Evolutionary conservation across 257 asterid species (phyloP).

Genomic region (Fraxinus americana): DNA sequence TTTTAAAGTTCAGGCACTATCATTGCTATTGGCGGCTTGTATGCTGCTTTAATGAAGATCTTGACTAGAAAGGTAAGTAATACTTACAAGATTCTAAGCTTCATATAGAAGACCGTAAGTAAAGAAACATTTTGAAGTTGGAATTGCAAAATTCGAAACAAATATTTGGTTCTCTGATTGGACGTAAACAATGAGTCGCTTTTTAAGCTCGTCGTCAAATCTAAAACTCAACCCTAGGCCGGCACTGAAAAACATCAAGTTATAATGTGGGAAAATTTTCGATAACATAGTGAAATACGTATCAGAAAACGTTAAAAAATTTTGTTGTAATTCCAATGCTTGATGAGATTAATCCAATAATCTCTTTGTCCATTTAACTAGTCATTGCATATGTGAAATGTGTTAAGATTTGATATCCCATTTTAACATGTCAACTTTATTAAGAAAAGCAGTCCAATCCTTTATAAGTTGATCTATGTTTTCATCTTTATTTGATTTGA

Average conservation of each 20-base stretch:
- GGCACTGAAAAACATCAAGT: not conserved
- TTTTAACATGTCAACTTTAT: no score
- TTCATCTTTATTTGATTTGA: no score
- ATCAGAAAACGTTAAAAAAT: no score
- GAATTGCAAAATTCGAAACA: not conserved
- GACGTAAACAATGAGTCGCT: not conserved
- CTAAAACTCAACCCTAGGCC: not conserved
- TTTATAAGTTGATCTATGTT: no score
- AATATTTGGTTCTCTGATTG: not conserved
- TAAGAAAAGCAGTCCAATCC: no score
- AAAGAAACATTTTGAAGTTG: slow-evolving; percentile 10
- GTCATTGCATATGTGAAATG: no score
- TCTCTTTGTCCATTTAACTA: no score
- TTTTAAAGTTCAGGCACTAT: not conserved
- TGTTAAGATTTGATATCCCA: no score
- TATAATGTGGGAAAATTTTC: no score
- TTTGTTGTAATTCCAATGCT: no score
- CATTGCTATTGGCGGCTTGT: slow-evolving; percentile 13
- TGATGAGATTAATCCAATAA: no score
- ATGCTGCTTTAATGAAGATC: slow-evolving; percentile 7
- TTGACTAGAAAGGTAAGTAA: slow-evolving; percentile 26
- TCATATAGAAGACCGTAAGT: slow-evolving; percentile 20
- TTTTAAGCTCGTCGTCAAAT: not conserved
- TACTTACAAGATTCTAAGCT: slow-evolving; percentile 16
- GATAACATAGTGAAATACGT: no score